Base-by-base conservation (phyloP, 2,329 filamentous ascomycete species). In the Arthroderma uncinatum region DNA sequence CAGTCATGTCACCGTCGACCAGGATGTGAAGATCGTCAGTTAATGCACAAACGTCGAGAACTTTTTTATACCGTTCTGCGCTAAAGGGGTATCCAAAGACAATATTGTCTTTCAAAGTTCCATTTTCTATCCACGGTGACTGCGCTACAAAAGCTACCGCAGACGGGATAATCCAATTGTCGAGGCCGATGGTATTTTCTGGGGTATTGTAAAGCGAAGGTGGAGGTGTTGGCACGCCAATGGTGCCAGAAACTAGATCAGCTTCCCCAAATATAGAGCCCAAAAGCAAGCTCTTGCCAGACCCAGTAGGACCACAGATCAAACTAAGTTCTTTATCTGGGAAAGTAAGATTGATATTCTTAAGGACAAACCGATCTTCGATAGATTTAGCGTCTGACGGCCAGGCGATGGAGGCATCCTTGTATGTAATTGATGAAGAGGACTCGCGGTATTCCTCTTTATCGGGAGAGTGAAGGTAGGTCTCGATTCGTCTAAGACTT, bases 91-190 rank as follows among this genome's bases (percentile, higher is more conserved):
- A 76, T 4, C 79, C 81, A 67, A 86, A 85, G 0, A 85, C 70
- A 28, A 86, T 85, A 60, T 86, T 86, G 42, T 86, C 82, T 25
- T 82, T 77, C 25, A 86, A 84, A 58, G 77, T 85, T 82, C 85
- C 85, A 60, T 81, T 85, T 62, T 86, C 82, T 0, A 86, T 71
- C 83, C 83, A 86, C 1, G 83, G 82, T 4, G 79, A 82, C 61
- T 86, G 83, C 1, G 80, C 40, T 10, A 56, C 54, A 52, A 40
- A 56, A 12, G 54, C 54, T 10, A 56, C 14, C 19, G 33, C 34
- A 2, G 40, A 48, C 10, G 33, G 23, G 8, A 56, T 50, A 7
- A 56, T 48, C 54, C 54, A 56, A 19, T 34, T 36, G 8, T 56
- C 42, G 12, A 40, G 25, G 10, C 8, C 21, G 21, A 53, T 39